Evolutionary conservation across 208 protist species (phyloP).

Genomic region (Wallacemonas sp.): DNA sequence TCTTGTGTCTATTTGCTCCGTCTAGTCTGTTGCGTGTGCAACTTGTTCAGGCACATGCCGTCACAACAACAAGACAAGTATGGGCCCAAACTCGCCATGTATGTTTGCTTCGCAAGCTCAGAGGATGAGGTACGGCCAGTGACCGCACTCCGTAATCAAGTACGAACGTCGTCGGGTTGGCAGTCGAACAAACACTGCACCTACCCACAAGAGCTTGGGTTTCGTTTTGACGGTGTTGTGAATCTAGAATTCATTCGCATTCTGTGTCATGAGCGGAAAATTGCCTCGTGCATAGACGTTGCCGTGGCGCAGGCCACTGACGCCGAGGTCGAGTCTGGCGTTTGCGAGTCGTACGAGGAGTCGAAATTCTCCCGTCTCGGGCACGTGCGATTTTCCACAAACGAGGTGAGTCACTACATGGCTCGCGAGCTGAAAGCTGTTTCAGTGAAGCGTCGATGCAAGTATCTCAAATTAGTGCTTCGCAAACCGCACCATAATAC

Average conservation of each 20-base stretch:
- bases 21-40: no score
- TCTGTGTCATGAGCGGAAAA: conserved; percentile 85
- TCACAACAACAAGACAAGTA: conserved; percentile 51
- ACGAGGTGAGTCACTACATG: conserved; percentile 51
- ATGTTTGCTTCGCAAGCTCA: conserved; percentile 74
- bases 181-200: conserved; percentile 78
- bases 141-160: conserved; percentile 54
- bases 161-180: conserved; percentile 67
- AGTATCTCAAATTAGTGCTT: conserved; percentile 87
- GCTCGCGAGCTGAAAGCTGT: conserved; percentile 91
- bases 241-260: conserved; percentile 69
- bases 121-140: conserved; percentile 71
- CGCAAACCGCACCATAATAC: conserved; percentile 67
- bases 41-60: neutral
- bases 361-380: conserved; percentile 73
- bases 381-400: conserved; percentile 73
- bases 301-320: conserved; percentile 57
- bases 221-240: conserved; percentile 88
- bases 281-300: conserved; percentile 83
- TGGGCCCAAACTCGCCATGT: conserved; percentile 65
- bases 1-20: no score
- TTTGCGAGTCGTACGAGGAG: conserved; percentile 50
- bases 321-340: conserved; percentile 51
- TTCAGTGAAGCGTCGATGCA: conserved; percentile 56
- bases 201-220: conserved; percentile 89